Conservation (phyloP, 257 asterid genomes). For the Solanum rostratum region DNA sequence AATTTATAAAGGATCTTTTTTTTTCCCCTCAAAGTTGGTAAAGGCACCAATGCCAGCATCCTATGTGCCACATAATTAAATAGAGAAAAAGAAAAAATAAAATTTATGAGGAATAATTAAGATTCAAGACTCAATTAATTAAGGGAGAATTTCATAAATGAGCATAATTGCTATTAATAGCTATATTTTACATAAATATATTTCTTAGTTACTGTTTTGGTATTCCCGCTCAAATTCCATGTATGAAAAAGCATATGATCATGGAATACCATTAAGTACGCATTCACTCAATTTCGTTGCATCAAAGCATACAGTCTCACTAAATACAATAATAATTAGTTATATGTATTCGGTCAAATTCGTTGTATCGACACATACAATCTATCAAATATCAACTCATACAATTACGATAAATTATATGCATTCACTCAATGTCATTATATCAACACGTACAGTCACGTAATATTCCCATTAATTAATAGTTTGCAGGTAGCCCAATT, state of each 20-base stretch:
- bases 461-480: neutral
- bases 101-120: neutral
- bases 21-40: neutral
- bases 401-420: too few relatives aligned
- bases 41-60: slow-evolving; percentile 11
- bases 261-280: too few relatives aligned
- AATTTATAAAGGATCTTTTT: neutral
- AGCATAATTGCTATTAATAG: neutral
- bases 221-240: neutral
- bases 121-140: neutral
- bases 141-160: neutral
- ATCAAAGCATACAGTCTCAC: neutral
- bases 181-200: neutral
- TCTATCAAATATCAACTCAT: too few relatives aligned
- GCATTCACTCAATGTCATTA: too few relatives aligned
- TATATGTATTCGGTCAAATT: neutral
- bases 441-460: neutral
- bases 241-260: too few relatives aligned
- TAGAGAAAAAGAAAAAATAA: neutral
- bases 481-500: slow-evolving; percentile 15
- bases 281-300: neutral
- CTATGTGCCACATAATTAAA: neutral
- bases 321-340: neutral
- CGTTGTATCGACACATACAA: neutral
- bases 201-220: neutral